Evolutionary conservation across 805 yeast genomes (phyloP), one percentile per base, ranked within the genome.

Genomic region (Yamadazyma paraphyllophila): DNA sequence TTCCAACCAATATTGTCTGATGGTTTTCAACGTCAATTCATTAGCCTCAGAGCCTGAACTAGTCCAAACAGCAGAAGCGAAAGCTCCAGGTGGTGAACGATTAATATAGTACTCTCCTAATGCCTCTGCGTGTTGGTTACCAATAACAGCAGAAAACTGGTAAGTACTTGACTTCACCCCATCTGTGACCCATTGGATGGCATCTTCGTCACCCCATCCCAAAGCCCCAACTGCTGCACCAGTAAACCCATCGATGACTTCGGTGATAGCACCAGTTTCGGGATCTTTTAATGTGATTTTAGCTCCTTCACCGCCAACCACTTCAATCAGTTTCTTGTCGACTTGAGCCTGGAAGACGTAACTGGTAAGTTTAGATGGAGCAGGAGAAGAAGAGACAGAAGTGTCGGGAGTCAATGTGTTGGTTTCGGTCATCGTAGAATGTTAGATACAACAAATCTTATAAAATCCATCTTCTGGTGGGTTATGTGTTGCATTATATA

Each of bases 311-410:
- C 79, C 78, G 14, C 60, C 64, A 36, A 71, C 65, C 43, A 72
- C 73, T 46, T 62, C 63, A 4, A 73, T 69, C 36, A 67, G 63
- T 43, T 58, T 60, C 50, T 68, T 61, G 49, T 59, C 57, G 41
- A 76, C 60, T 43, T 66, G 58, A 32, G 65, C 72, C 57, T 74
- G 79, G 62, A 76, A 75, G 32, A 72, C 66, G 55, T 68, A 60
- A 8, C 78, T 71, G 40, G 51, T 44, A 26, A 39, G 45, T 17
- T 47, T 47, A 15, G 41, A 14, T 13, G 55, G 39, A 20, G 6
- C 24, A 36, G 51, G 53, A 26, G 44, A 40, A 15, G 51, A 46
- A 14, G 55, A 50, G 10, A 36, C 51, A 10, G 55, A 45, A 31
- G 52, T 50, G 7, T 14, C 30, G 16, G 55, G 49, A 13, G 55